Base-by-base conservation (phyloP, 768 basidiomycete species). In the Russula olivacea region DNA sequence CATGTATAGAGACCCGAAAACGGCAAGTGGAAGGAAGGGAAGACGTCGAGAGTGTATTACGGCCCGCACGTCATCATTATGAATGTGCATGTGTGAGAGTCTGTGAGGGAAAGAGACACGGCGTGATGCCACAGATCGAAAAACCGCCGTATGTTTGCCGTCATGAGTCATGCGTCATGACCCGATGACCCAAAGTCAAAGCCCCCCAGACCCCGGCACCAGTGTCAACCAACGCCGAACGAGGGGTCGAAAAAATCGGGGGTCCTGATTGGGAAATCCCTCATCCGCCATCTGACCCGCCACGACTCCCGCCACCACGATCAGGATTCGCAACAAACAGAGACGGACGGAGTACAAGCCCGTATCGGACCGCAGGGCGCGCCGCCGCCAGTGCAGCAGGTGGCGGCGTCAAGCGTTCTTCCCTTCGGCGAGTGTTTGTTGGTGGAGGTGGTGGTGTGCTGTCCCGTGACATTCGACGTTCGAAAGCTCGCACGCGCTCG, bases 321-420 rank as follows among this genome's bases (percentile, higher is more conserved):
- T 87, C 85, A 19, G 90, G 89, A 73, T 92, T 91, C 25, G 87
- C 87, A 56, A 92, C 79, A 67, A 83, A 91, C 34, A 92, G 76
- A 65, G 83, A 82, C 21, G 81, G 74, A 63, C 81, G 79, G 25
- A 83, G 83, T 40, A 79, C 84, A 38, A 91, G 78, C 14, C 88
- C 88, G 71, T 91, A 91, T 30, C 81, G 78, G 41, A 84, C 76
- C 48, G 71, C 72, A 55, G 74, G 55, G 3, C 67, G 50, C 3
- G 41, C 2, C 30, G 3, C 12, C 21, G 45, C 45, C 10, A 47
- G 10, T n/a, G 45, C n/a, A 11, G 43, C 55, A 32, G 58, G 17
- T 21, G 30, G 11, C 21, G 30, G 66, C 58, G 61, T 62, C 67
- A 45, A 69, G 74, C 78, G 63, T 71, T 75, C 53, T 75, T 69